Evolutionary conservation across 305 asterid genomes (phyloP).

Genomic region (Solanum hybrid): DNA sequence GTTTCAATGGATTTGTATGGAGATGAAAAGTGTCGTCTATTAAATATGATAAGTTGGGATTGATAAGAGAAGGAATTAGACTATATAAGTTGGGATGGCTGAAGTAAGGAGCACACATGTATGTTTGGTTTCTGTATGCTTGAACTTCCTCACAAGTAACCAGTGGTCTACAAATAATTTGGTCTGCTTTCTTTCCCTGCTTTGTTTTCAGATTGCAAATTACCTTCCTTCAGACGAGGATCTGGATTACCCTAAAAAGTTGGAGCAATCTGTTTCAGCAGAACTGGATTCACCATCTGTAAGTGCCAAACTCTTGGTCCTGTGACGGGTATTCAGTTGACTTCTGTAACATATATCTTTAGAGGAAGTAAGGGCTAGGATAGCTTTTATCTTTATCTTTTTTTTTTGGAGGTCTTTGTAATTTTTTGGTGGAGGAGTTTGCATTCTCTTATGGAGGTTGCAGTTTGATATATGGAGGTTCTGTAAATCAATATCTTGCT

Average conservation of each 20-base stretch:
- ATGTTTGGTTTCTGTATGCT: not conserved
- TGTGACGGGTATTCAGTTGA: not conserved
- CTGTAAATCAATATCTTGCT: not conserved
- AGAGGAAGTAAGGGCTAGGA: not conserved
- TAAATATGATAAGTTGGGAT: not conserved
- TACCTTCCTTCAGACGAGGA: constrained; percentile 84
- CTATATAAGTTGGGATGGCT: not conserved
- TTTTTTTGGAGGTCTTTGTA: not conserved
- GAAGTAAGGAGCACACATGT: not conserved
- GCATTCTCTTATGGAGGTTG: not conserved
- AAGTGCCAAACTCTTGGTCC: constrained; percentile 20
- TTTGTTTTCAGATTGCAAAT: constrained; percentile 73
- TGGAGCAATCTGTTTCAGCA: constrained; percentile 51
- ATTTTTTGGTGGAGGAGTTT: not conserved
- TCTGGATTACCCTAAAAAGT: constrained; percentile 79
- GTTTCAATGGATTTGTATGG: not conserved
- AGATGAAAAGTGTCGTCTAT: not conserved
- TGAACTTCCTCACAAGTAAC: not conserved
- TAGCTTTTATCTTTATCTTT: not conserved
- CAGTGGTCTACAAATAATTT: not conserved
- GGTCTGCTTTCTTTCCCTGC: constrained; percentile 3
- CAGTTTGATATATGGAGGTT: too few species aligned
- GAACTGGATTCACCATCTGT: constrained; percentile 51
- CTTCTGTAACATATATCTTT: not conserved
- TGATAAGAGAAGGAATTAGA: not conserved